Evolutionary conservation across 805 yeast genomes (phyloP), one percentile per base, ranked within the genome.

Genomic region (Lachancea kluyveri): DNA sequence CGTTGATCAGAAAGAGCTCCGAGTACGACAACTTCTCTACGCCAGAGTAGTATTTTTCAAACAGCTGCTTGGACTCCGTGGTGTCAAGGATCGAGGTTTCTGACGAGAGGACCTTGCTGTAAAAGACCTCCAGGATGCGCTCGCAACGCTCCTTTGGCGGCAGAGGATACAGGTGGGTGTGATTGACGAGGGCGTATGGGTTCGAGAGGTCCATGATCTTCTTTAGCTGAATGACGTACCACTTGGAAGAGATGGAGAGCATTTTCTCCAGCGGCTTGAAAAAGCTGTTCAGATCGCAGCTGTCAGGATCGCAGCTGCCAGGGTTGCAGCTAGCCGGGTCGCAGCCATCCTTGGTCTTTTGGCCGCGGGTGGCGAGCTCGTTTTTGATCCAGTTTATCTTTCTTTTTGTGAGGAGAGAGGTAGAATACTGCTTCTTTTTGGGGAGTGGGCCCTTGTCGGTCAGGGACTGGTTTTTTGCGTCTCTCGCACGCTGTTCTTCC

Each of bases 131-230:
- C 20, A 51, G 29, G n/a, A 51, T 29, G 13, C 46, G 29, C 24
- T 40, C 42, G n/a, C 50, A 38, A 20, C 43, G 50, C 9, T 38
- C 46, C 23, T 43, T 42, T 4, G 53, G 36, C 1, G 59, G 59
- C 18, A 54, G 25, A 3, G 52, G 41, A 22, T 39, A 40, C 10
- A 50, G 18, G 8, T 30, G 35, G 17, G 40, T 24, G 9, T 38
- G 36, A 27, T 37, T 38, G 15, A 40, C 31, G 13, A 41, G 35
- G 11, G 31, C 24, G 5, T 39, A 26, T 4, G 52, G 54, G n/a
- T 43, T 40, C 10, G 52, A 40, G 22, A 43, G 45, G 32, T 49
- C 54, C 16, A 50, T 41, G 19, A 45, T n/a, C 21, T 41, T 41
- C 24, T 48, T 49, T 19, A 41, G 36, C 31, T 52, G 44, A 17